These are phyloP conservation scores for Funneliformis geosporum DNA, from an alignment of 192 early-diverging fungal genomes.

Conservation along the genomic window DNA sequence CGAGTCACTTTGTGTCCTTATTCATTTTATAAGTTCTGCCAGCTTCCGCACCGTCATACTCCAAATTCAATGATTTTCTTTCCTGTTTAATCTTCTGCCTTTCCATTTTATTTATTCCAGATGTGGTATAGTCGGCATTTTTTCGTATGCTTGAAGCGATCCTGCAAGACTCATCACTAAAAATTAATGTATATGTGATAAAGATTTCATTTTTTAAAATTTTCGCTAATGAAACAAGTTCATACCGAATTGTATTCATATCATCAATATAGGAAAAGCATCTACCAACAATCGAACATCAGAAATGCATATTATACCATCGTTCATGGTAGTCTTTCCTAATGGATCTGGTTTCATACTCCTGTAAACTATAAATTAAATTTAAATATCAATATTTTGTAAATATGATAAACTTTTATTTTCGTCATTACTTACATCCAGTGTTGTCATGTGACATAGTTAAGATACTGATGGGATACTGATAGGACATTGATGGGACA, in stretches of 20 bases:
- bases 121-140: background rate
- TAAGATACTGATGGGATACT: too few species aligned
- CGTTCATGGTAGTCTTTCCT: slow-evolving; percentile 16
- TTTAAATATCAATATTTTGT: background rate
- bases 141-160: background rate
- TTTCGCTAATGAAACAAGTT: background rate
- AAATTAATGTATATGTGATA: background rate
- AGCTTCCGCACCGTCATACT: slow-evolving; percentile 1
- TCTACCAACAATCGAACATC: background rate
- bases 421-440: slow-evolving; percentile 20
- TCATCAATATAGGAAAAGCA: background rate
- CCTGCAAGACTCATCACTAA: background rate
- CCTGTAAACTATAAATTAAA: background rate
- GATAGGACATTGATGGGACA: too few species aligned
- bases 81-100: background rate
- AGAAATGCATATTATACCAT: slow-evolving; percentile 15
- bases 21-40: slow-evolving; percentile 2
- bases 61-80: background rate
- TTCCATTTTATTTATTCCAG: background rate
- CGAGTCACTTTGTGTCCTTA: background rate
- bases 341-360: background rate
- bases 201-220: background rate
- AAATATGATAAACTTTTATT: background rate
- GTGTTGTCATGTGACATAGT: too few species aligned
- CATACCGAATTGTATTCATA: background rate